Evolutionary conservation across 1,139 yeast genomes (phyloP).

Genomic region (Pichia sp.): DNA sequence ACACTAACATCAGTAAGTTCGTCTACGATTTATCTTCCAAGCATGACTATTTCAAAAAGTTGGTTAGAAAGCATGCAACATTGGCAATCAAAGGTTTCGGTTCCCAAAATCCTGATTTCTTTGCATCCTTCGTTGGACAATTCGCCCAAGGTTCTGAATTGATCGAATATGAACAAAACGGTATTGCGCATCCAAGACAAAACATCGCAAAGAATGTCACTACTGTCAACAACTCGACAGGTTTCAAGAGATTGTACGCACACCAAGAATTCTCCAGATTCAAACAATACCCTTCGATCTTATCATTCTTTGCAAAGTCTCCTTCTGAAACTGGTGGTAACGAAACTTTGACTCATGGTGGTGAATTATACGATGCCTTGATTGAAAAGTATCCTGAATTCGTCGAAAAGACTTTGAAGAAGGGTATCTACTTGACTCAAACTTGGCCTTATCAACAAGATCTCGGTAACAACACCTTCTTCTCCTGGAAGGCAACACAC

Average conservation of each 20-base stretch:
- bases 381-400: conserved; percentile 20
- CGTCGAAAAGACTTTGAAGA: conserved; percentile 12
- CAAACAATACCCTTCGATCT: conserved; percentile 19
- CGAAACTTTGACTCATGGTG: conserved; percentile 20
- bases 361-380: conserved; percentile 17
- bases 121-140: neutral
- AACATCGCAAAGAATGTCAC: conserved; percentile 17
- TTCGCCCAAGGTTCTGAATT: conserved; percentile 1
- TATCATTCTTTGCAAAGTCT: conserved; percentile 21
- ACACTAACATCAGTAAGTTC: conserved; percentile 10
- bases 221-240: conserved; percentile 19
- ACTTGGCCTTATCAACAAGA: conserved; percentile 14
- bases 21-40: conserved; percentile 15
- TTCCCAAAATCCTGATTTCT: neutral
- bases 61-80: neutral
- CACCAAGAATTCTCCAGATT: conserved; percentile 24
- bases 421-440: conserved; percentile 19
- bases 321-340: conserved; percentile 19
- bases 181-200: conserved; percentile 19
- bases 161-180: conserved; percentile 5
- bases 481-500: conserved; percentile 18
- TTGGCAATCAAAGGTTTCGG: neutral
- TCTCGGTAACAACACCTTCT: neutral
- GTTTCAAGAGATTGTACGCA: conserved; percentile 17
- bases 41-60: conserved; percentile 6